Evolutionary conservation across 139 green algal species (phyloP).

Genomic region (Mesotaenium endlicherianum): DNA sequence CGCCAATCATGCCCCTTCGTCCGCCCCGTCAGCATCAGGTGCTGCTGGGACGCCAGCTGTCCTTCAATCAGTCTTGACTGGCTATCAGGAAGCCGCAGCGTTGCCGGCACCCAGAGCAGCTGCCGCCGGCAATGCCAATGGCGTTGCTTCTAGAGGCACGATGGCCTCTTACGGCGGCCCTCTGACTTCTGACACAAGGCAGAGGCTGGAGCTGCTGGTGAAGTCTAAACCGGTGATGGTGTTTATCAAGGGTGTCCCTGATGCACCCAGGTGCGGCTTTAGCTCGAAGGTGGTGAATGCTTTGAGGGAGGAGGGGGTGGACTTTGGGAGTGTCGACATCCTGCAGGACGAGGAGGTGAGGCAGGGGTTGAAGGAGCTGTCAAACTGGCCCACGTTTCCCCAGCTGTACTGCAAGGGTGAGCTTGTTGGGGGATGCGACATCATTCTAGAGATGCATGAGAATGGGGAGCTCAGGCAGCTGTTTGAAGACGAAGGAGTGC

Average conservation of each 20-base stretch:
- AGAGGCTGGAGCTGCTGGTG: slow-evolving; percentile 7
- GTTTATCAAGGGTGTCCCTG: slow-evolving; percentile 89
- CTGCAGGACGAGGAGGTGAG: slow-evolving; percentile 85
- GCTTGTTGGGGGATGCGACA: slow-evolving; percentile 95
- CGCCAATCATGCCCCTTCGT: neutral
- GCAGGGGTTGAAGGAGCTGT: slow-evolving; percentile 77
- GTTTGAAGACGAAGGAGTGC: slow-evolving; percentile 4
- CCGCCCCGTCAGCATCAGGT: neutral
- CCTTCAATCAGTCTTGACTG: neutral
- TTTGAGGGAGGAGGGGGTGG: slow-evolving; percentile 57
- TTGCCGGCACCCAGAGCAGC: too few species aligned
- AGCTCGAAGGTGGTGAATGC: slow-evolving; percentile 76
- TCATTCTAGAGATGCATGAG: slow-evolving; percentile 76
- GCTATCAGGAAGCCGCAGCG: neutral
- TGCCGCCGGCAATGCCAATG: too few species aligned
- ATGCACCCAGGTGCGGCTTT: slow-evolving; percentile 85
- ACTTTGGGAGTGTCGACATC: slow-evolving; percentile 84
- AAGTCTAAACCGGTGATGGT: slow-evolving; percentile 77
- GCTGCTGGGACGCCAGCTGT: neutral
- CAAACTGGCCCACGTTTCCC: slow-evolving; percentile 84
- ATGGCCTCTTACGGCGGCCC: neutral
- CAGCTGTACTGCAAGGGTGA: slow-evolving; percentile 93
- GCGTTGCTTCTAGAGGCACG: too few species aligned
- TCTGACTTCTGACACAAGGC: neutral
- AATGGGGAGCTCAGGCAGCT: slow-evolving; percentile 47